Evolutionary conservation across 2,329 filamentous ascomycete genomes (phyloP), one percentile per base, ranked within the genome.

Genomic region (Alternaria sp.): DNA sequence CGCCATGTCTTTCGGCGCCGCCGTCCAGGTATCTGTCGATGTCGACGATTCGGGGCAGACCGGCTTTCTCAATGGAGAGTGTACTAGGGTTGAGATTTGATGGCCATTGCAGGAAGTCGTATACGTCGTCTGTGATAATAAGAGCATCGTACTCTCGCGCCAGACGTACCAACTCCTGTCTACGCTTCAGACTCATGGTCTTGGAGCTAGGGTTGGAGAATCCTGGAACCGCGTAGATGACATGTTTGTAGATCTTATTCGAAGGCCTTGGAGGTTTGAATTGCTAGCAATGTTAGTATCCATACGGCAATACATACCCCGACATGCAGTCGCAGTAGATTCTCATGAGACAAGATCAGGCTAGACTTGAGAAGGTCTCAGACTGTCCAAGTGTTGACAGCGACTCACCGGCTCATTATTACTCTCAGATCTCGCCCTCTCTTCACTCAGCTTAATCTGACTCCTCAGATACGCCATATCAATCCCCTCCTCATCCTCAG

Each of bases 61-160:
- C 72, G 7, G 86, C 84, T 67, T 77, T 83, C 40, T 79, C 78
- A 36, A 73, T 73, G 54, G 52, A 69, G 49, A 71, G 70, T 63
- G 30, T 64, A 59, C 72, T 61, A 30, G 73, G 60, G 12, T 64
- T 70, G 40, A 72, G 68, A 62, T 74, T 77, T 8, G 83, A 72
- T 3, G 88, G 86, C 93, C 93, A 97, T 76, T 94, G 91, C 6
- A 98, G 84, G 69, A 95, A 91, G 78, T 98, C 95, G 77, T 99
- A 99, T 10, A 98, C 93, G 78, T 99, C 96, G 81, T 98, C 95
- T 52, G 88, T 88, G 26, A 97, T 85, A 59, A 97, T 81, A n/a
- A 98, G 85, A 7, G 92, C 93, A 77, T 98, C 90, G 77, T 91
- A 88, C 62, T 89, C 84, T 60, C 95, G 86, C 0, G 95, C 95